Conservation (phyloP, 495 filamentous ascomycete species). For the Chaetomium cochliodes region DNA sequence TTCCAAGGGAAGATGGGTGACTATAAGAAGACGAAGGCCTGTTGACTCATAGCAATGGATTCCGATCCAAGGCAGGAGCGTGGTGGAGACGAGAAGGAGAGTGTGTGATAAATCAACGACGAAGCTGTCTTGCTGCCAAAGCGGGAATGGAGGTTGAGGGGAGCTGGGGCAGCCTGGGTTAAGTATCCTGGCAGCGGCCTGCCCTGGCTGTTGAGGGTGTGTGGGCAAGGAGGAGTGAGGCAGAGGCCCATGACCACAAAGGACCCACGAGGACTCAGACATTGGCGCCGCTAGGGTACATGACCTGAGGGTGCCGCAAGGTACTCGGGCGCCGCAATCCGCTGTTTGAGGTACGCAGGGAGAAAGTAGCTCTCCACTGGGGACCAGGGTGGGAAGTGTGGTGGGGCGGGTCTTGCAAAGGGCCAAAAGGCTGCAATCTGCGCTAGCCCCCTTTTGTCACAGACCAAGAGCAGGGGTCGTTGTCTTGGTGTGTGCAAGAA, state of each 20-base stretch:
- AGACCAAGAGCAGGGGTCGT: constrained; percentile 29
- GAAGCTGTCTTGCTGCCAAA: constrained; percentile 30
- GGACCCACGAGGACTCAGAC: constrained; percentile 37
- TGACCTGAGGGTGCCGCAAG: constrained; percentile 8
- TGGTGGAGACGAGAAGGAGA: constrained; percentile 31
- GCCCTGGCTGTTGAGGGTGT: constrained; percentile 30
- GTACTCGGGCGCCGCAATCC: constrained; percentile 27
- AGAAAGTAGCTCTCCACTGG: constrained; percentile 22
- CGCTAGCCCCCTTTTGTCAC: constrained; percentile 34
- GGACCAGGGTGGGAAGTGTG: constrained; percentile 21
- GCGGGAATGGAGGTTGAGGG: constrained; percentile 29
- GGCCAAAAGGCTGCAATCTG: constrained; percentile 34
- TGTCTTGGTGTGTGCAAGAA: constrained; percentile 29
- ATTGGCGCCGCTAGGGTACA: constrained; percentile 32
- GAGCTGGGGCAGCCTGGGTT: constrained; percentile 36
- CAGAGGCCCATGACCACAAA: constrained; percentile 42
- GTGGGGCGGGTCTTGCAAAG: constrained; percentile 31
- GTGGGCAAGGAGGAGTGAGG: constrained; percentile 27
- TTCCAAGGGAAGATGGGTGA: constrained; percentile 22
- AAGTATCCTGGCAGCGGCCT: constrained; percentile 34
- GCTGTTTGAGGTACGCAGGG: constrained; percentile 20
- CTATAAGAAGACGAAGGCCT: constrained; percentile 31
- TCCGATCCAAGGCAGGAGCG: constrained; percentile 18
- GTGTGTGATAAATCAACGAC: constrained; percentile 25
- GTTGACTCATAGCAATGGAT: constrained; percentile 30